Base-by-base conservation (phyloP, 1,139 yeast genomes). In the Suhomyces kunorum region DNA sequence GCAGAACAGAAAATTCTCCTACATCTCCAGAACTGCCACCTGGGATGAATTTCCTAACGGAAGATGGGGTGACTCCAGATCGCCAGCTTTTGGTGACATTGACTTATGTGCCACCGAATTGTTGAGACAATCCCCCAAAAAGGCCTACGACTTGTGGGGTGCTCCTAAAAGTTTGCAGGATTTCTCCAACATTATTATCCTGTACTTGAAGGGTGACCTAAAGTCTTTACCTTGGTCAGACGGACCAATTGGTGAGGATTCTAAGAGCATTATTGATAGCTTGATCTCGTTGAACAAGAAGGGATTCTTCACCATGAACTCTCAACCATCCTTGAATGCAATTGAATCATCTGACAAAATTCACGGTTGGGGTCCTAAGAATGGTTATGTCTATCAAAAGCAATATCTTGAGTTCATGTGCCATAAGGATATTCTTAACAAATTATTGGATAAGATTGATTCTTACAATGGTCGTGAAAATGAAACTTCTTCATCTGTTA, bases 11-110 rank as follows among this genome's bases (percentile, higher is more conserved):
- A 90, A 90, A 59, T 87, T 86, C 63, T 83, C 95, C 15, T 92
- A 90, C 61, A 81, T 89, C 47, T 78, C 89, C 31, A 78, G 98
- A 63, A 92, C 98, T 14, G 82, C 95, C 26, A 86, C 87, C 43
- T 88, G 96, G 95, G 95, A 88, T 66, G 96, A 88, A 61, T 88
- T 87, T 59, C 96, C 96, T 37, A 88, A 88, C 64, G 96, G 96
- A 49, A 76, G 96, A 66, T 88, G 95, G 87, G 96, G 96, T 58
- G 95, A 88, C 59, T 84, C 96, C 8, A 75, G 94, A 43, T 87
- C 96, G 30, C 96, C 96, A 8, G 96, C 96, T 5, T 88, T 84
- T 63, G 96, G 96, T 58, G 96, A 88, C 52, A 74, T 85, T 47
- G 90, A 83, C 58, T 70, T 83, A 43, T 80, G 85, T 48, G 95